These are phyloP conservation scores for Tympanopsis confertula DNA, from an alignment of 2,329 filamentous ascomycete genomes.

Conservation along the genomic window DNA sequence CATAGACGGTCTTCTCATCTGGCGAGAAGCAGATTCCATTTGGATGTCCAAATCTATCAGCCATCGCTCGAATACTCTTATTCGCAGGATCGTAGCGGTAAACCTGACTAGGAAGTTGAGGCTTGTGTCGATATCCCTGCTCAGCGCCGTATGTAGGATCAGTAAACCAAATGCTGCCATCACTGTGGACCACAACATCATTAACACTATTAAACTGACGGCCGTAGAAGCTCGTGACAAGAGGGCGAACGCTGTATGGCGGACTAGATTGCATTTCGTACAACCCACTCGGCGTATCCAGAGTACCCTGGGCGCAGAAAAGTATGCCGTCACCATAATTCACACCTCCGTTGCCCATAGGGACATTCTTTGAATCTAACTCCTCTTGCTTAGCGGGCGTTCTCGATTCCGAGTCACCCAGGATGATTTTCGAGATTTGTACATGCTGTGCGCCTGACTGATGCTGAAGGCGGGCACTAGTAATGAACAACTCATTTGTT, in stretches of 20 bases:
- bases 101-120: constrained; percentile 33
- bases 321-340: constrained; percentile 27
- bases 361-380: constrained; percentile 16
- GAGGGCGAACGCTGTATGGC: constrained; percentile 11
- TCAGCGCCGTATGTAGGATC: constrained; percentile 31
- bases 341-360: constrained; percentile 35
- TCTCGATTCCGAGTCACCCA: constrained; percentile 7
- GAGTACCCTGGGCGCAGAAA: constrained; percentile 26
- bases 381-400: constrained; percentile 15
- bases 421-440: constrained; percentile 13
- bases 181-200: constrained; percentile 23
- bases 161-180: constrained; percentile 35
- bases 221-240: constrained; percentile 30
- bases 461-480: too few relatives aligned
- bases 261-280: not conserved
- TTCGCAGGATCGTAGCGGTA: constrained; percentile 30
- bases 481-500: not conserved
- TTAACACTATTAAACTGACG: constrained; percentile 34
- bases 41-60: constrained; percentile 30
- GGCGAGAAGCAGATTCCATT: constrained; percentile 26
- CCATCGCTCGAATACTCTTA: constrained; percentile 30
- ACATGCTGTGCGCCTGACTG: constrained; percentile 13
- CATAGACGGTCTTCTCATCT: constrained; percentile 24
- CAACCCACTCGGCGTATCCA: not conserved
- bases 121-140: constrained; percentile 27